A percentile compares a stretch with the other conserved stretches of the same genome.
Conservation (phyloP, 208 protist genomes). For the Crithidia expoeki region DNA sequence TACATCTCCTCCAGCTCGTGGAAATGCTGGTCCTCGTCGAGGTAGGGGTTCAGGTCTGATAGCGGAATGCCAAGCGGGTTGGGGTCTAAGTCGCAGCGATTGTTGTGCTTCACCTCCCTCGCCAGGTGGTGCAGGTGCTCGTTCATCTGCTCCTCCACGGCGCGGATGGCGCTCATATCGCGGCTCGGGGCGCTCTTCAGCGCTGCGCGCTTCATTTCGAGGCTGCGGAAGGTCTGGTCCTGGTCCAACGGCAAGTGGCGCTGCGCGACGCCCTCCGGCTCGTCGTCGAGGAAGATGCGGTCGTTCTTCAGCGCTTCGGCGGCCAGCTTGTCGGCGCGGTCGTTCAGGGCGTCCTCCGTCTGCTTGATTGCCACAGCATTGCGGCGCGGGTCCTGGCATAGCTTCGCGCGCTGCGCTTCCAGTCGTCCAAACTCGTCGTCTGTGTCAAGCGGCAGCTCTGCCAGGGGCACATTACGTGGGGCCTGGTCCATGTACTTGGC, state of each 20-base stretch:
- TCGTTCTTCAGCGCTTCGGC: constrained; percentile 72
- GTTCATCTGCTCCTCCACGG: constrained; percentile 79
- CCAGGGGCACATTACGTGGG: constrained; percentile 52
- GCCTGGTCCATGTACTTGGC: constrained; percentile 47
- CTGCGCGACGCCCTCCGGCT: constrained; percentile 63
- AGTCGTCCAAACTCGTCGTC: constrained; percentile 68
- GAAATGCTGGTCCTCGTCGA: constrained; percentile 69
- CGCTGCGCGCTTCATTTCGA: constrained; percentile 72
- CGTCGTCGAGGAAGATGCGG: constrained; percentile 78
- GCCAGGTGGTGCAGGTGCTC: constrained; percentile 57
- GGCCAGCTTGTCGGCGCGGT: constrained; percentile 65
- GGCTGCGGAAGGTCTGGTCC: constrained; percentile 59
- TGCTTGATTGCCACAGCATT: constrained; percentile 53
- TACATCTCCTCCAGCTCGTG: constrained; percentile 77
- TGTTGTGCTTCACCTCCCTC: constrained; percentile 51
- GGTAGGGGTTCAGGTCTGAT: constrained; percentile 40
- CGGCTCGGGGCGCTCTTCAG: constrained; percentile 52
- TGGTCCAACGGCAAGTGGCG: constrained; percentile 67
- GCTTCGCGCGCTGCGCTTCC: constrained; percentile 64
- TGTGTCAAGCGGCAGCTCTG: constrained; percentile 76
- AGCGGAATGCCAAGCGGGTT: constrained; percentile 63
- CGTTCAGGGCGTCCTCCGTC: constrained; percentile 61
- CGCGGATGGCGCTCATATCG: constrained; percentile 46
- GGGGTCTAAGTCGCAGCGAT: constrained; percentile 64
- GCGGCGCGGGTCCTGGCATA: constrained; percentile 56